A percentile compares a stretch with the other conserved stretches of the same genome.
Evolutionary conservation across 2,329 filamentous ascomycete species (phyloP).

Genomic region (Amylocarpus encephaloides): DNA sequence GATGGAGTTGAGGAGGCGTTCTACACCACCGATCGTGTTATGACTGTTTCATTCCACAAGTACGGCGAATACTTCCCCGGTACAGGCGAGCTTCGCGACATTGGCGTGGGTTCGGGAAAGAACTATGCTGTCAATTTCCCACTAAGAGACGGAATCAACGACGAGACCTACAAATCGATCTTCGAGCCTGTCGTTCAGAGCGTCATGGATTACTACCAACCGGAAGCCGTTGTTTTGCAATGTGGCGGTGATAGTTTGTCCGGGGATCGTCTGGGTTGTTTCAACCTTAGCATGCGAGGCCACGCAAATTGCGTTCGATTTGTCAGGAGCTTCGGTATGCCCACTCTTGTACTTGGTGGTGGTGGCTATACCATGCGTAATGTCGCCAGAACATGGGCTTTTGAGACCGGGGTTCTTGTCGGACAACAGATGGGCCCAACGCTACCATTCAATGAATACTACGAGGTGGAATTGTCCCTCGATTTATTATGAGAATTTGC

Average conservation of each 20-base stretch:
- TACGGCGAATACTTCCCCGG: constrained; percentile 96
- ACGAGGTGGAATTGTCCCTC: constrained; percentile 50
- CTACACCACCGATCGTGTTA: constrained; percentile 85
- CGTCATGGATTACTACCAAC: constrained; percentile 82
- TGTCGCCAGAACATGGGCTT: constrained; percentile 93
- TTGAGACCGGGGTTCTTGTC: constrained; percentile 87
- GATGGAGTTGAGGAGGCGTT: constrained; percentile 93
- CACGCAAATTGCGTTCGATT: constrained; percentile 92
- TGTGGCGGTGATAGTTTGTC: constrained; percentile 94
- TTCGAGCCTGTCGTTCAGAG: constrained; percentile 85
- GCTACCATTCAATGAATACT: constrained; percentile 96
- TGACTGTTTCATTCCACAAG: constrained; percentile 93
- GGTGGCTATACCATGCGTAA: constrained; percentile 97
- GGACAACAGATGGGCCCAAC: constrained; percentile 73
- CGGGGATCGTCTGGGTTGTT: constrained; percentile 88
- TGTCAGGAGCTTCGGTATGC: constrained; percentile 78
- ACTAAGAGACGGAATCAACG: constrained; percentile 85
- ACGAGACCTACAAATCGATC: constrained; percentile 80
- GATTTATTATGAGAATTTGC: neutral
- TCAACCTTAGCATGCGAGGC: constrained; percentile 95
- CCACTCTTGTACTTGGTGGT: constrained; percentile 87
- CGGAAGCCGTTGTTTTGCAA: constrained; percentile 88
- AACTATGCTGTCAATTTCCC: constrained; percentile 90
- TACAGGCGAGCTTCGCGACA: constrained; percentile 80
- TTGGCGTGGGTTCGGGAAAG: constrained; percentile 80